Evolutionary conservation across 2,329 filamentous ascomycete genomes (phyloP), one percentile per base, ranked within the genome.

Genomic region (Pezizomycotina sp.): DNA sequence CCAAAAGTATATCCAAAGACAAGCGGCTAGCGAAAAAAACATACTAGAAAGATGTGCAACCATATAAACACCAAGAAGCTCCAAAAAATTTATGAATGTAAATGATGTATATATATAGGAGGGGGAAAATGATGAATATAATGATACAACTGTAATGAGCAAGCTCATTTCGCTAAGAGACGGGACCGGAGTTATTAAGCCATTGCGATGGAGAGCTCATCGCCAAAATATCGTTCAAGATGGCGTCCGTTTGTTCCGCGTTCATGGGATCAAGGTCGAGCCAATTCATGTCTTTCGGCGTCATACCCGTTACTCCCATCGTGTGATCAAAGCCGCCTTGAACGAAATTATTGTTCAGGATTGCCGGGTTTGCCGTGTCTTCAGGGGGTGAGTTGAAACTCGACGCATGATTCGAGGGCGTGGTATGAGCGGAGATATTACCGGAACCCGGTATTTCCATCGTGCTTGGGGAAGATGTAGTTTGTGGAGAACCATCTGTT

Each of bases 181-280:
- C n/a, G n/a, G n/a, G n/a, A n/a, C n/a, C n/a, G n/a, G n/a, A n/a
- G n/a, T n/a, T n/a, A 18, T 39, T 31, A 24, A 35, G 27, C 40
- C 38, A 42, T 16, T 35, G 36, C 16, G 36, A 44, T 23, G 36
- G 41, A n/a, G 41, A 36, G 28, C 36, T 39, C 36, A 44, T 37
- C 19, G 36, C 28, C 8, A 44, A 16, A 33, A 44, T 40, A 10
- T 44, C 41, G n/a, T 36, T 30, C 25, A 44, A 44, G 26, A 44
- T 44, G 10, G 41, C 41, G 16, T 40, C 29, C n/a, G 39, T 36
- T 9, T 44, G 41, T 13, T 44, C 41, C 7, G 30, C 16, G 12
- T 36, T 44, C 21, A 44, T 12, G 18, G 21, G n/a, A 18, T 36
- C 37, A 16, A 44, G 21, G 34, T 38, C 36, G 23, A 44, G 40